Evolutionary conservation across 768 basidiomycete species (phyloP), one percentile per base, ranked within the genome.

Genomic region (Russula abietina): DNA sequence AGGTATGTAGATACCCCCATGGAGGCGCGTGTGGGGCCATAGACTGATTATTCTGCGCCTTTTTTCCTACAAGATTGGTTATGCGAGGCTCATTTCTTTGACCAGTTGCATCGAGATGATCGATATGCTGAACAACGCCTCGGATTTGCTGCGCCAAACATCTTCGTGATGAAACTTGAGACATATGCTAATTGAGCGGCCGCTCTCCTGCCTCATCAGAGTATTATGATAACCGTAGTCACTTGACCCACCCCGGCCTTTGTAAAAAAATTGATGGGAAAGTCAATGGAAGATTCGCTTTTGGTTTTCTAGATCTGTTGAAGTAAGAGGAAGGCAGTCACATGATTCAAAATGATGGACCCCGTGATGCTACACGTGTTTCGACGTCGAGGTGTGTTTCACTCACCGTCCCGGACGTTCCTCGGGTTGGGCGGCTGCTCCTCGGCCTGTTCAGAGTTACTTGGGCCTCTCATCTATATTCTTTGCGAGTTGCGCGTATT

Each of bases 131-230:
- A 73, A 30, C 71, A 76, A 10, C 81, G 89, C 7, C 81, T 93
- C 32, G 91, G 91, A 1, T 93, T 83, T 74, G 80, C 78, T 59
- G 91, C 91, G 3, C 83, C 89, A 7, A 92, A 93, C 70, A 81
- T 91, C 43, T 89, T 89, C 70, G 78, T 91, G 43, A 83, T 92
- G 86, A 79, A 80, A 59, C 65, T 89, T 45, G 76, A 77, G 12
- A 73, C 77, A n/a, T 85, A 65, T 32, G 58, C 62, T 8, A 64
- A 64, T 33, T 64, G 43, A 26, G 19, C 19, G 46, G 12, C 5
- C 10, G 41, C 7, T 19, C 8, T 43, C 17, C 6, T 8, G 9
- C n/a, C 19, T 10, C 12, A 26, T 49, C 48, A 26, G 22, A 24
- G 26, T 39, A n/a, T 22, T 28, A 36, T 16, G 16, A 26, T 33